phyloP scores from a whole-genome alignment of 352 stramenopile species.

The Globisporangium canariense region DNA sequence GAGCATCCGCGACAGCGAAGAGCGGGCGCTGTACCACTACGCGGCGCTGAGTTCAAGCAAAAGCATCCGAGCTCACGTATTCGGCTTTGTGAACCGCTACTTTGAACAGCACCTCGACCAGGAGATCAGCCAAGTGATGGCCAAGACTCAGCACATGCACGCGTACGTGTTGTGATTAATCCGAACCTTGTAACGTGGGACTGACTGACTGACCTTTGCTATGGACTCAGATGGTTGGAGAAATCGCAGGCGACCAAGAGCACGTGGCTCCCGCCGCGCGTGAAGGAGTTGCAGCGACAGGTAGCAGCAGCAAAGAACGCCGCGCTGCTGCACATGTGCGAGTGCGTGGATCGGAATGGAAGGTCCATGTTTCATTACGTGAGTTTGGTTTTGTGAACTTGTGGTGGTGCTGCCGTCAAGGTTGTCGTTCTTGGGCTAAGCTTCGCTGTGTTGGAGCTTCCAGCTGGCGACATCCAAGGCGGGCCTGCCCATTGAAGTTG shows the following conservation, averaged over 20 bases:
- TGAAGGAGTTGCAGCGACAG: slow-evolving; percentile 38
- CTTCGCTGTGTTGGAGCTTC: too few relatives aligned
- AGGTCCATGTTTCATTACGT: slow-evolving; percentile 67
- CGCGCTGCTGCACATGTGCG: slow-evolving; percentile 32
- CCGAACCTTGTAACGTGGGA: not conserved
- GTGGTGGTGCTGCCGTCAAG: not conserved
- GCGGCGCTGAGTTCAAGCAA: slow-evolving; percentile 28
- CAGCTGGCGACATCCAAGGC: slow-evolving; percentile 19
- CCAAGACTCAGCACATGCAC: slow-evolving; percentile 28
- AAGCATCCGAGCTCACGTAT: slow-evolving; percentile 21
- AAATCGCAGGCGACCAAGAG: slow-evolving; percentile 8
- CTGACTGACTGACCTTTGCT: not conserved
- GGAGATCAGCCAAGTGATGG: slow-evolving; percentile 29
- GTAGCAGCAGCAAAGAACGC: slow-evolving; percentile 20
- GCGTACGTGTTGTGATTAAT: slow-evolving; percentile 14
- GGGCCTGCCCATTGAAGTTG: slow-evolving; percentile 13
- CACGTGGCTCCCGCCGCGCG: slow-evolving; percentile 39
- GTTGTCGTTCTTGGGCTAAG: not conserved
- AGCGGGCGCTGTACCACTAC: slow-evolving; percentile 50
- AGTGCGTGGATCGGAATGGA: slow-evolving; percentile 27
- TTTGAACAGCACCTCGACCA: slow-evolving; percentile 22
- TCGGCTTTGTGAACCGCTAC: slow-evolving; percentile 30
- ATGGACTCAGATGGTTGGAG: slow-evolving; percentile 15
- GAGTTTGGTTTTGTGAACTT: slow-evolving; percentile 9
- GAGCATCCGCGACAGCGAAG: slow-evolving; percentile 23